phyloP scores from a whole-genome alignment of 176 grass and related monocot genomes.

The Paspalum vaginatum region DNA sequence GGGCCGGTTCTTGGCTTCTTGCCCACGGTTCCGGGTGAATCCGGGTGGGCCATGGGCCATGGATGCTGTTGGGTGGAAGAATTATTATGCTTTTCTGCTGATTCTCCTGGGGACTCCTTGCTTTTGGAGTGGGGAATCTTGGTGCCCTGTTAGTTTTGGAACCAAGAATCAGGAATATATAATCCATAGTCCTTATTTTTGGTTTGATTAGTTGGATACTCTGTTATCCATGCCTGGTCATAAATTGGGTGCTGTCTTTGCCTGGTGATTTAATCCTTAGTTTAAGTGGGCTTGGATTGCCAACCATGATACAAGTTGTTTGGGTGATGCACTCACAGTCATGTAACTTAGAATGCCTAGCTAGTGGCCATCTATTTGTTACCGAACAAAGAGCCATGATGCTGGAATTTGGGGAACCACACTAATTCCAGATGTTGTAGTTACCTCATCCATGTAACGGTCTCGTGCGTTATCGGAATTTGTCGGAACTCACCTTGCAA shows the following conservation, averaged over 20 bases:
- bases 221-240: background rate
- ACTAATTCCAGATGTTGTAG: background rate
- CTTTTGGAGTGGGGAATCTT: constrained; percentile 26
- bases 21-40: background rate
- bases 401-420: background rate
- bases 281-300: background rate
- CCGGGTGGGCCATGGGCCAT: background rate
- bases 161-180: constrained; percentile 8
- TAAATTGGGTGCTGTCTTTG: background rate
- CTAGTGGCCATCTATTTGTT: constrained; percentile 2
- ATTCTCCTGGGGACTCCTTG: constrained; percentile 11
- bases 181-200: background rate
- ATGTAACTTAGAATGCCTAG: constrained; percentile 11
- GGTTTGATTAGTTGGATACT: background rate
- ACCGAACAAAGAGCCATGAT: background rate
- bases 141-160: constrained; percentile 12
- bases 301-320: background rate
- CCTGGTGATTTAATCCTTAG: background rate
- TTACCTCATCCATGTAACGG: background rate
- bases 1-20: constrained; percentile 17
- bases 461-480: background rate
- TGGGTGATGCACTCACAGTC: background rate
- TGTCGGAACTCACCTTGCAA: background rate
- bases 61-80: background rate
- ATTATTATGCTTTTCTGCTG: background rate